These are phyloP conservation scores for Tephrocybe sp. DNA, from an alignment of 768 basidiomycete species.

Conservation along the genomic window DNA sequence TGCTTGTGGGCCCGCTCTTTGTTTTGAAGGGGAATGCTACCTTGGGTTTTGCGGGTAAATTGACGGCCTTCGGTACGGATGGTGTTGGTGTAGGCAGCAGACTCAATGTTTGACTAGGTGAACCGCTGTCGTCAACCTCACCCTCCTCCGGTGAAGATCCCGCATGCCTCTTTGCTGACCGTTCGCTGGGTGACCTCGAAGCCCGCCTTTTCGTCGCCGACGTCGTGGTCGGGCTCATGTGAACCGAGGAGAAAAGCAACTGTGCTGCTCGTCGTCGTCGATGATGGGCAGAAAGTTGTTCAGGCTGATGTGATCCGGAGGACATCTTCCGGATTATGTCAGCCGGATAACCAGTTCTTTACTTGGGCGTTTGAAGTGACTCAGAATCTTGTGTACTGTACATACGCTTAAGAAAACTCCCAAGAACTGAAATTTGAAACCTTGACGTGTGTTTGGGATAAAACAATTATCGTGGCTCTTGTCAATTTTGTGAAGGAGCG, in stretches of 20 bases:
- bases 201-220: constrained; percentile 60
- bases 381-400: too few species aligned
- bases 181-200: constrained; percentile 49
- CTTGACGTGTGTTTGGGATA: too few species aligned
- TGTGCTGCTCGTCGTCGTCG: constrained; percentile 15
- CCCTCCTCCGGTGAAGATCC: constrained; percentile 82
- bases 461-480: too few species aligned
- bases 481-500: too few species aligned
- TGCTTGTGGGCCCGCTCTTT: constrained; percentile 32
- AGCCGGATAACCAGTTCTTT: too few species aligned
- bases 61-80: constrained; percentile 32
- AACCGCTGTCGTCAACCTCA: constrained; percentile 64
- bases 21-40: constrained; percentile 81
- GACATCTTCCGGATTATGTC: too few species aligned
- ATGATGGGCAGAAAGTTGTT: constrained; percentile 14
- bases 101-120: constrained; percentile 18
- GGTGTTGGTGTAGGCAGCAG: constrained; percentile 24
- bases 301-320: constrained; percentile 18
- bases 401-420: too few species aligned
- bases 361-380: too few species aligned
- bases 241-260: constrained; percentile 6
- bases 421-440: too few species aligned
- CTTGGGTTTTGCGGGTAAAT: constrained; percentile 36
- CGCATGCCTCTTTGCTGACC: constrained; percentile 54
- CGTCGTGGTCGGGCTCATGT: constrained; percentile 28